phyloP scores from a whole-genome alignment of 1,284 basidiomycete genomes.

The Cutaneotrichosporon dermatis region DNA sequence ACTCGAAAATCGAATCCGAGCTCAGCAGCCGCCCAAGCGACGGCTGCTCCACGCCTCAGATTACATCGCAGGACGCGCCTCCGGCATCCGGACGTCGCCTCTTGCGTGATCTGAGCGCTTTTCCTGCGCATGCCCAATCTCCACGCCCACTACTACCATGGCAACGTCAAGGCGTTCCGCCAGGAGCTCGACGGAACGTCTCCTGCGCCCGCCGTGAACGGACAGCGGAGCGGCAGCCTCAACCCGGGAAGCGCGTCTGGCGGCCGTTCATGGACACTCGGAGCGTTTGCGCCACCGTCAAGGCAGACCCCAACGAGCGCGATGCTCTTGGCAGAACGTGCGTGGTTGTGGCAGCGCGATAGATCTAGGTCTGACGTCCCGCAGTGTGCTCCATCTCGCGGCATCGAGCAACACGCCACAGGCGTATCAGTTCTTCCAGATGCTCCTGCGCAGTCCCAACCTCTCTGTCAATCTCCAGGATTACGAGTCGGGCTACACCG shows the following conservation, averaged over 20 bases:
- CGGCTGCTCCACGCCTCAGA: conserved; percentile 1
- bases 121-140: conserved; percentile 53
- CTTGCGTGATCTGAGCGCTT: conserved; percentile 11
- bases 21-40: not conserved
- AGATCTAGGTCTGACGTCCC: not conserved
- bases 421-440: conserved; percentile 70
- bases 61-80: conserved; percentile 1
- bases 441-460: conserved; percentile 70
- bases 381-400: conserved; percentile 76
- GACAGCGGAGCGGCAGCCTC: conserved; percentile 15
- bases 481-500: conserved; percentile 81
- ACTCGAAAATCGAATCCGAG: not conserved
- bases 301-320: conserved; percentile 48
- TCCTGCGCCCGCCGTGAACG: conserved; percentile 42
- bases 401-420: conserved; percentile 62
- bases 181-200: conserved; percentile 63
- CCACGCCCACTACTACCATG: conserved; percentile 71
- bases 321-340: conserved; percentile 42
- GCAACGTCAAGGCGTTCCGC: conserved; percentile 75
- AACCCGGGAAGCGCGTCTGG: conserved; percentile 44
- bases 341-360: conserved; percentile 13
- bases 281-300: conserved; percentile 50
- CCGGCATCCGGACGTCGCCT: conserved; percentile 1
- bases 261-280: conserved; percentile 63
- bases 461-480: conserved; percentile 80